Evolutionary conservation across 2,329 filamentous ascomycete species (phyloP).

Genomic region (Monilinia vaccinii-corymbosi): DNA sequence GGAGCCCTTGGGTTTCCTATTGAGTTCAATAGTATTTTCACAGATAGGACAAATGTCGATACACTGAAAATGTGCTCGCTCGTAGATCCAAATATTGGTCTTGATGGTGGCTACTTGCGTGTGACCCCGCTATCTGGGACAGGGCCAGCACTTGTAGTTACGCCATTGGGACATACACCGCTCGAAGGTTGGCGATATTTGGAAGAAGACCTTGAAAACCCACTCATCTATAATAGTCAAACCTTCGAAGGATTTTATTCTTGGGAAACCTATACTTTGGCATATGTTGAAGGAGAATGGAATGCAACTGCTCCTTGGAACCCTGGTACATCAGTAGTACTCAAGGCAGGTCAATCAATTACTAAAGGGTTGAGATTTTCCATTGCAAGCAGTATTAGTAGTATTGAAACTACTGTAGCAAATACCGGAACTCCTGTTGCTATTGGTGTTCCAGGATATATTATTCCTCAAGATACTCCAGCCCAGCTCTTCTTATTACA

Average conservation of each 20-base stretch:
- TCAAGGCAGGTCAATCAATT: slow-evolving; percentile 37
- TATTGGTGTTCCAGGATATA: slow-evolving; percentile 45
- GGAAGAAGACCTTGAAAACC: slow-evolving; percentile 34
- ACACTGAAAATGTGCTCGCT: slow-evolving; percentile 44
- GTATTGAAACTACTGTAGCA: slow-evolving; percentile 39
- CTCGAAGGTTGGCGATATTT: slow-evolving; percentile 49
- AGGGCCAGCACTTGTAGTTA: slow-evolving; percentile 39
- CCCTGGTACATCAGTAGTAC: slow-evolving; percentile 36
- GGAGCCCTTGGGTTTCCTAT: slow-evolving; percentile 49
- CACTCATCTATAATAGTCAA: slow-evolving; percentile 40
- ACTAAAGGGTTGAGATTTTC: slow-evolving; percentile 45
- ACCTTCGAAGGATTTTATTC: slow-evolving; percentile 53
- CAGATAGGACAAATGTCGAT: slow-evolving; percentile 37
- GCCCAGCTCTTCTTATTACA: slow-evolving; percentile 38
- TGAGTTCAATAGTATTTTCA: slow-evolving; percentile 56
- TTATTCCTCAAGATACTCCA: slow-evolving; percentile 39
- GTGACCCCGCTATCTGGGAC: slow-evolving; percentile 43
- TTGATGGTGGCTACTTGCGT: slow-evolving; percentile 48
- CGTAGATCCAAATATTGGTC: slow-evolving; percentile 50
- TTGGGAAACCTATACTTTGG: slow-evolving; percentile 46
- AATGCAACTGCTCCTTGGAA: slow-evolving; percentile 44
- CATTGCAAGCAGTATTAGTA: slow-evolving; percentile 36
- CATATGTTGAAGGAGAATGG: slow-evolving; percentile 50
- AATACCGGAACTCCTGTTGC: slow-evolving; percentile 39
- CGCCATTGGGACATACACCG: slow-evolving; percentile 40